phyloP scores from a whole-genome alignment of 1,139 yeast genomes.

The Chernovozyma sophiae-reginae region DNA sequence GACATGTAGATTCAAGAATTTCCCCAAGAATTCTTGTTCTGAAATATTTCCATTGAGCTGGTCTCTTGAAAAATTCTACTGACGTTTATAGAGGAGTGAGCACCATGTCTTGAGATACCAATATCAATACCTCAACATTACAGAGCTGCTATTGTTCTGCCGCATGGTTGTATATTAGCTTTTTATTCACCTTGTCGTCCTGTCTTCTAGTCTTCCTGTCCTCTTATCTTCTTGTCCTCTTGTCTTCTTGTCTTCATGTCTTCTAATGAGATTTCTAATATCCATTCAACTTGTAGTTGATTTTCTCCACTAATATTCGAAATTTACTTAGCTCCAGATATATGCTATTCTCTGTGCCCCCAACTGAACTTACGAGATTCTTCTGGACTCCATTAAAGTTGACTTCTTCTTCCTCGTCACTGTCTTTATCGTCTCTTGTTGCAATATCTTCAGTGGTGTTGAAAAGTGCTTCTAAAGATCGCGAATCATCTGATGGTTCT shows the following conservation, averaged over 20 bases:
- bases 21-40: background rate
- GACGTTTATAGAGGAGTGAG: too few species aligned
- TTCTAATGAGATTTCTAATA: too few species aligned
- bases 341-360: constrained; percentile 9
- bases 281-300: constrained; percentile 12
- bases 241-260: too few species aligned
- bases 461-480: constrained; percentile 1
- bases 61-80: too few species aligned
- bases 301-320: constrained; percentile 29
- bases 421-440: constrained; percentile 14
- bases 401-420: constrained; percentile 18
- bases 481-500: constrained; percentile 3
- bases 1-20: constrained; percentile 3
- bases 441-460: background rate
- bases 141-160: too few species aligned
- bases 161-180: too few species aligned
- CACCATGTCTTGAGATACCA: too few species aligned
- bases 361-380: constrained; percentile 10
- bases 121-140: too few species aligned
- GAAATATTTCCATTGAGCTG: too few species aligned
- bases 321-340: constrained; percentile 26
- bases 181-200: too few species aligned
- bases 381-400: constrained; percentile 10
- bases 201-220: too few species aligned
- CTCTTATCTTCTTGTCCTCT: too few species aligned